phyloP scores from a whole-genome alignment of 495 filamentous ascomycete genomes.

The Neurospora sp. region DNA sequence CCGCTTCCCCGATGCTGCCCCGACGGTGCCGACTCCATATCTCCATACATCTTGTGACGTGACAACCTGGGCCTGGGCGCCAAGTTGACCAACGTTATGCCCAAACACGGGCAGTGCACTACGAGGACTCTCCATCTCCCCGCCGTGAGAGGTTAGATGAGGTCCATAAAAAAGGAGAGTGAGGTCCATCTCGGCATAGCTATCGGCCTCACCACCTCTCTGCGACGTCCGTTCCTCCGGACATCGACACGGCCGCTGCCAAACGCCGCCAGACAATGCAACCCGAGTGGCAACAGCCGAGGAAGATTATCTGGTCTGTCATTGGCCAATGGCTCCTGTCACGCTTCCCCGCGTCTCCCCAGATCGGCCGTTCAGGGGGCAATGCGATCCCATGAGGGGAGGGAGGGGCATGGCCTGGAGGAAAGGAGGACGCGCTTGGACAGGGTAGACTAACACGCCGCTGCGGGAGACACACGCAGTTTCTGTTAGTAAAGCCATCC shows the following conservation, averaged over 20 bases:
- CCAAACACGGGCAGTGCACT: background rate
- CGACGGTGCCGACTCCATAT: background rate
- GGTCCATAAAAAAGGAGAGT: background rate
- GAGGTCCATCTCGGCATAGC: background rate
- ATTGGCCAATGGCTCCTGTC: constrained; percentile 20
- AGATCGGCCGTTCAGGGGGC: constrained; percentile 17
- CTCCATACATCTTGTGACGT: background rate
- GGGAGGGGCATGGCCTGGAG: constrained; percentile 9
- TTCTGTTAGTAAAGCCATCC: background rate
- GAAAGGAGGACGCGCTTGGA: background rate
- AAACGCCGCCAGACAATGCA: background rate
- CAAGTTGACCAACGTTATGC: background rate
- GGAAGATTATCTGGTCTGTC: background rate
- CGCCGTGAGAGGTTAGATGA: background rate
- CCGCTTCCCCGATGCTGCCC: background rate
- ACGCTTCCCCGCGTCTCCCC: background rate
- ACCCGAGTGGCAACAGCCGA: background rate
- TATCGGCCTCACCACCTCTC: background rate
- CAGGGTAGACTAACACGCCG: background rate
- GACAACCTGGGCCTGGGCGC: background rate
- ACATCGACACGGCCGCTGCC: background rate
- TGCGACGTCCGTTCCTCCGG: background rate
- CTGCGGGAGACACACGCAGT: background rate
- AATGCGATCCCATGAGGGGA: background rate
- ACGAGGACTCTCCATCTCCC: background rate